A percentile compares a stretch with the other conserved stretches of the same genome.
These are phyloP conservation scores for Alternaria conjuncta DNA, from an alignment of 2,329 filamentous ascomycete species.

Conservation along the genomic window DNA sequence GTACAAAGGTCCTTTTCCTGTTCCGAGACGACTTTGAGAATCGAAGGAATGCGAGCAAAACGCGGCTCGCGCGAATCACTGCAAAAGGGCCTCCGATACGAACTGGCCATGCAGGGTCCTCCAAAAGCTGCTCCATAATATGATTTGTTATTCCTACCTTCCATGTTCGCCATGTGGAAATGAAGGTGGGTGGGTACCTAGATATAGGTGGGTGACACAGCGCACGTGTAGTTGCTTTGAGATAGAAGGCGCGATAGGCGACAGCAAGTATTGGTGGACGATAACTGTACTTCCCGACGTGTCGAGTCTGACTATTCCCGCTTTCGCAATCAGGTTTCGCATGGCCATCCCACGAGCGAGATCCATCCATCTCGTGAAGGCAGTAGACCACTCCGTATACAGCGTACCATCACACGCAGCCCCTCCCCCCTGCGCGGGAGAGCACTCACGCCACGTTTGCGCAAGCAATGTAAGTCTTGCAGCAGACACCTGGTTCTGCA, in stretches of 20 bases:
- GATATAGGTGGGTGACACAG: neutral
- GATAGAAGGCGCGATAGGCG: neutral
- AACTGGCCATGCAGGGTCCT: constrained; percentile 3
- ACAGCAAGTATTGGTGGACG: neutral
- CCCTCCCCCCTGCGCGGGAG: neutral
- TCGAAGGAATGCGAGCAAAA: neutral
- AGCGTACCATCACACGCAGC: neutral
- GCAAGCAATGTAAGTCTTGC: constrained; percentile 1
- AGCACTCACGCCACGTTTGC: neutral
- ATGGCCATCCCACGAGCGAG: neutral
- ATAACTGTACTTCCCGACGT: neutral
- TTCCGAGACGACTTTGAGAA: neutral
- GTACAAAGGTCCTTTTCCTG: neutral
- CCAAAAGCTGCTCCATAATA: neutral
- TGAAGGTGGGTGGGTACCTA: neutral
- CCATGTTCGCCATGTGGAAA: constrained; percentile 11
- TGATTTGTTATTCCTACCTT: neutral
- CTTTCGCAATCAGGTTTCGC: neutral
- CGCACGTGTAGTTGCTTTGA: neutral
- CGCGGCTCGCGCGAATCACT: constrained; percentile 5
- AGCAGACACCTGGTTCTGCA: neutral
- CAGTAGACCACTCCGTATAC: neutral
- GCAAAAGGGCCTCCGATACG: neutral
- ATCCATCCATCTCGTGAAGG: neutral
- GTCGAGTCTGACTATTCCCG: neutral